These are phyloP conservation scores for Cyclocybe cylindracea DNA, from an alignment of 768 basidiomycete genomes.

Conservation along the genomic window DNA sequence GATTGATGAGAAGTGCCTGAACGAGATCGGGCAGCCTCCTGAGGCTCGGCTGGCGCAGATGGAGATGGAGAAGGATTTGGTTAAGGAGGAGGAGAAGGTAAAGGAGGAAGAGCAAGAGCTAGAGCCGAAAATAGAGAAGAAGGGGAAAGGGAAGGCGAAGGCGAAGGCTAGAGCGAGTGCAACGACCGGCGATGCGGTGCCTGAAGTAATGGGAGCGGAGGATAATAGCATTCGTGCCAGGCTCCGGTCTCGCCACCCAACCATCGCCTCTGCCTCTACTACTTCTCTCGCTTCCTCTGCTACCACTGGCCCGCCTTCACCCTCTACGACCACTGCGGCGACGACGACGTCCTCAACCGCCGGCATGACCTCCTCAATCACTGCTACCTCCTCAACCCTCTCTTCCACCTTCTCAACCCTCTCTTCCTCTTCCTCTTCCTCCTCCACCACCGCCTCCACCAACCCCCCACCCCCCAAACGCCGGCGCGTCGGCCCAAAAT, in stretches of 20 bases:
- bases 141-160: constrained; percentile 9
- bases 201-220: constrained; percentile 7
- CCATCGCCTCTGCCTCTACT: neutral
- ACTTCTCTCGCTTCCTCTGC: no score
- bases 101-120: constrained; percentile 26
- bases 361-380: no score
- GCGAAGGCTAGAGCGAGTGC: neutral
- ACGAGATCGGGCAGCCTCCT: constrained; percentile 52
- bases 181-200: neutral
- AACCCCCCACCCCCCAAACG: constrained; percentile 19
- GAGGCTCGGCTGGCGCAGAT: constrained; percentile 2
- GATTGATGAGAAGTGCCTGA: constrained; percentile 75
- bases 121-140: constrained; percentile 11
- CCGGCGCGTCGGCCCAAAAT: constrained; percentile 27
- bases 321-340: constrained; percentile 4
- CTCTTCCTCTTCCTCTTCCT: constrained; percentile 2
- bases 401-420: constrained; percentile 10
- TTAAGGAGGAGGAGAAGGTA: constrained; percentile 49
- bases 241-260: constrained; percentile 48
- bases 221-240: constrained; percentile 55
- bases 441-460: neutral
- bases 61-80: constrained; percentile 8
- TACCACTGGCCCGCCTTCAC: no score
- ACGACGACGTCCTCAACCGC: neutral
- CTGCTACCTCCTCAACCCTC: no score